Evolutionary conservation across 805 yeast species (phyloP).

Genomic region (Schwanniomyces pseudopolymorphus): DNA sequence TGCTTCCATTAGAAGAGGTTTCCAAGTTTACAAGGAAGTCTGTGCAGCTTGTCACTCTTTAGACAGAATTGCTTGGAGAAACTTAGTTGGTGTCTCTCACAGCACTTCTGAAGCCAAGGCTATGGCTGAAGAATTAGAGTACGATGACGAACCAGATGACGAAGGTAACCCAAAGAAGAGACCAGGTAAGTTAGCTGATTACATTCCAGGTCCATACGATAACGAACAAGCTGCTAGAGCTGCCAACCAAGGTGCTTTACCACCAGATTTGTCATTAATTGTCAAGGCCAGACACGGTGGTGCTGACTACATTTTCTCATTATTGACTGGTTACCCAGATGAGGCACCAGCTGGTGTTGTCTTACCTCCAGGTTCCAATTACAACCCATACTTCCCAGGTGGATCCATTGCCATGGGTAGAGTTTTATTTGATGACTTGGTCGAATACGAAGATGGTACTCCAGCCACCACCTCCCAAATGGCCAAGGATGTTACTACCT

Average conservation of each 20-base stretch:
- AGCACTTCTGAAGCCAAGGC: constrained; percentile 85
- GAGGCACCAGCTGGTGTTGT: constrained; percentile 97
- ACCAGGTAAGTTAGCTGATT: constrained; percentile 96
- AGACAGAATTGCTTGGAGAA: constrained; percentile 98
- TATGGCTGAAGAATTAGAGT: constrained; percentile 94
- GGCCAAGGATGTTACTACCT: constrained; percentile 97
- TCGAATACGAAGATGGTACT: constrained; percentile 98
- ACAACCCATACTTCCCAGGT: constrained; percentile 99
- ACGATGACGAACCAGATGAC: constrained; percentile 94
- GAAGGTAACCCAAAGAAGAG: constrained; percentile 98
- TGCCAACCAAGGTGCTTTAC: constrained; percentile 98
- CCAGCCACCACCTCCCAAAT: constrained; percentile 98
- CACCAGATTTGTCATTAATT: constrained; percentile 95
- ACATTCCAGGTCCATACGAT: constrained; percentile 91
- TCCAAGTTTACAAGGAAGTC: constrained; percentile 97
- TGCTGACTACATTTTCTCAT: constrained; percentile 88
- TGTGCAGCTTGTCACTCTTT: constrained; percentile 99
- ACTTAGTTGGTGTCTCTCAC: constrained; percentile 95
- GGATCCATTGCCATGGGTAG: constrained; percentile 99
- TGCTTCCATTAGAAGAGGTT: constrained; percentile 96
- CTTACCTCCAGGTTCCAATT: constrained; percentile 92
- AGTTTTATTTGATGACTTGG: constrained; percentile 94
- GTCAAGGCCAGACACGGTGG: constrained; percentile 99
- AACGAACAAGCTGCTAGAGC: constrained; percentile 99
- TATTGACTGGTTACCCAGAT: constrained; percentile 98